Evolutionary conservation across 352 stramenopile species (phyloP), one percentile per base, ranked within the genome.

Genomic region (Globisporangium solare): DNA sequence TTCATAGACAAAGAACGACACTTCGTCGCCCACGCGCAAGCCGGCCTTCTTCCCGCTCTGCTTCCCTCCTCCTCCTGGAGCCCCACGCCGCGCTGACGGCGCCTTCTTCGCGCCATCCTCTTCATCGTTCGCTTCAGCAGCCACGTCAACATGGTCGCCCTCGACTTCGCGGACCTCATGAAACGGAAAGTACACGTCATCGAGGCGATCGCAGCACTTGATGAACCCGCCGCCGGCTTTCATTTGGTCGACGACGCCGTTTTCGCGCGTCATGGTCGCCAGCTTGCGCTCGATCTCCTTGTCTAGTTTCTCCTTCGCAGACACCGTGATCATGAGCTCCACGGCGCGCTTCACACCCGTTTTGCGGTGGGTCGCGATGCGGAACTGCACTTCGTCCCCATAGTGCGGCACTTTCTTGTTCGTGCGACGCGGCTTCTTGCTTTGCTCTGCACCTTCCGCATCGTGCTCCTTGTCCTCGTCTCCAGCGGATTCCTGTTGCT

Each of bases 1-100:
- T 55, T 88, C 78, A 37, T 86, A 81, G 20, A 92, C 76, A 41
- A 76, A 90, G 63, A 92, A 92, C 46, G 83, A 90, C 0, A 92
- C 81, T 51, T 89, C 74, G 56, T 89, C 81, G 15, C 81, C 76
- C 27, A 89, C 76, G 7, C 73, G 75, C 11, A 92, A 40, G 13
- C 37, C 14, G 15, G 32, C 47, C 43, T 58, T 58, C 22, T 53
- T 65, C 4, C 45, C 37, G 10, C 45, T 35, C 15, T 31, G 47
- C 32, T 73, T 75, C 17, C 40, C 39, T 11, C 52, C 51, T 11
- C 52, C 51, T 49, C 57, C 10, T 47, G 47, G 17, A 35, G 27
- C 27, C 27, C 27, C 27, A 35, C 27, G 27, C 6, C 27, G 27
- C 27, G 0, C 27, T 35, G 27, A 35, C 27, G 27, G 10, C 27